A percentile compares a stretch with the other conserved stretches of the same genome.
These are phyloP conservation scores for Aspergillus affinis DNA, from an alignment of 495 filamentous ascomycete species.

Conservation along the genomic window DNA sequence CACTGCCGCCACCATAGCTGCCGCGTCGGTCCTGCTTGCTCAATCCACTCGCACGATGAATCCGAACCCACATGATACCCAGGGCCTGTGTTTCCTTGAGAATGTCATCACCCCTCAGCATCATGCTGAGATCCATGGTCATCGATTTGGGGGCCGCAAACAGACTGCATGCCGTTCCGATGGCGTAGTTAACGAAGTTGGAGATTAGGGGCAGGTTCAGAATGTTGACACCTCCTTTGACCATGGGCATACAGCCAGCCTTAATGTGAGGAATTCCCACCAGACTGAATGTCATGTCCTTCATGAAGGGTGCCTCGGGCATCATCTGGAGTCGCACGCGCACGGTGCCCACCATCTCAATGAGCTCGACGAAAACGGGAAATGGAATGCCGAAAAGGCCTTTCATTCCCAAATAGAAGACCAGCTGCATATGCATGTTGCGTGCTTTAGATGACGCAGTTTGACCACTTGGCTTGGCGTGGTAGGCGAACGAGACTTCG, in stretches of 20 bases:
- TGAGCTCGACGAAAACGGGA: conserved; percentile 85
- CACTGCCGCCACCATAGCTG: conserved; percentile 82
- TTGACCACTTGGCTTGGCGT: conserved; percentile 71
- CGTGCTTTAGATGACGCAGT: conserved; percentile 74
- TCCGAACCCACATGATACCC: conserved; percentile 86
- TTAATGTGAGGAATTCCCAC: conserved; percentile 89
- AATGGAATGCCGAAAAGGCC: conserved; percentile 80
- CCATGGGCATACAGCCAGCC: conserved; percentile 89
- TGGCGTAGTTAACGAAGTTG: conserved; percentile 97
- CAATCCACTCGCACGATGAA: conserved; percentile 80
- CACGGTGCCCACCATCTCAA: conserved; percentile 82
- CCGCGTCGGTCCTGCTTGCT: conserved; percentile 90
- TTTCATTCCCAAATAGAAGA: conserved; percentile 84
- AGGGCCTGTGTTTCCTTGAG: conserved; percentile 83
- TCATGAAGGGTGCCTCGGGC: conserved; percentile 86
- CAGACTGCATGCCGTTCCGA: conserved; percentile 78
- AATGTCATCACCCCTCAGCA: conserved; percentile 86
- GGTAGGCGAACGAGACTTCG: conserved; percentile 90
- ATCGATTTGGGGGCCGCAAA: conserved; percentile 97
- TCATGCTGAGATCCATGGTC: conserved; percentile 85
- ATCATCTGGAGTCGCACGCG: conserved; percentile 79
- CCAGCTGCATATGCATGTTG: conserved; percentile 95
- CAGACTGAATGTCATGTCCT: conserved; percentile 86
- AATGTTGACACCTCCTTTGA: conserved; percentile 85
- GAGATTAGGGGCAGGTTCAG: conserved; percentile 90